phyloP scores from a whole-genome alignment of 257 asterid genomes.

The Thymus quinquecostatus region DNA sequence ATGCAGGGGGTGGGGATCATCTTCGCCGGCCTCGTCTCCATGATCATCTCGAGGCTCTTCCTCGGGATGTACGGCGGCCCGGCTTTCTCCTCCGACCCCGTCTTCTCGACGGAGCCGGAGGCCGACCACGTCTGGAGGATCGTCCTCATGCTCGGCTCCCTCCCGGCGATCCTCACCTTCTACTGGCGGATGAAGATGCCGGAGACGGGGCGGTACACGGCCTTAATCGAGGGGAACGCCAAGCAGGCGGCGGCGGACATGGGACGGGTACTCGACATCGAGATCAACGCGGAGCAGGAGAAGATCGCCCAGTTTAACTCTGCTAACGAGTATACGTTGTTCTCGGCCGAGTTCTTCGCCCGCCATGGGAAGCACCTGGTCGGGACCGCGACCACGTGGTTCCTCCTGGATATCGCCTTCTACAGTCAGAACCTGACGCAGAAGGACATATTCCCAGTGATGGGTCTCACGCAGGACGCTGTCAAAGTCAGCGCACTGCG shows the following conservation, averaged over 20 bases:
- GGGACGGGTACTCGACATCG: conserved; percentile 46
- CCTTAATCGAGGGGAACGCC: conserved; percentile 43
- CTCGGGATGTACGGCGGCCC: conserved; percentile 12
- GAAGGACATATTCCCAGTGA: conserved; percentile 41
- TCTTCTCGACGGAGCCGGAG: conserved; percentile 31
- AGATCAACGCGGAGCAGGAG: conserved; percentile 39
- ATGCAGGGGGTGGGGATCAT: conserved; percentile 53
- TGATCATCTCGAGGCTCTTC: conserved; percentile 38
- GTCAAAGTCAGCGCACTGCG: conserved; percentile 32
- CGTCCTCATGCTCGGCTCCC: conserved; percentile 44
- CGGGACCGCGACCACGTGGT: conserved; percentile 42
- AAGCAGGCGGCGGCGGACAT: conserved; percentile 48
- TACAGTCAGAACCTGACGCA: conserved; percentile 39
- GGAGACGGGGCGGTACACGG: conserved; percentile 48
- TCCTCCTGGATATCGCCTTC: conserved; percentile 29
- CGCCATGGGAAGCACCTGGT: conserved; percentile 41
- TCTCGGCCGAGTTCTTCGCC: conserved; percentile 33
- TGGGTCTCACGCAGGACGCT: conserved; percentile 37
- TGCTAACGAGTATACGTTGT: conserved; percentile 34
- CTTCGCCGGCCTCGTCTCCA: conserved; percentile 44
- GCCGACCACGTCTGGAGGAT: conserved; percentile 46
- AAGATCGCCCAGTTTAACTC: conserved; percentile 33
- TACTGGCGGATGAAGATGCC: conserved; percentile 55
- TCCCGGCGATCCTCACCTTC: conserved; percentile 41
- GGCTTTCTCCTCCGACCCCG: neutral